phyloP scores from a whole-genome alignment of 495 filamentous ascomycete species.

The Hypomontagnella submonticulosa region DNA sequence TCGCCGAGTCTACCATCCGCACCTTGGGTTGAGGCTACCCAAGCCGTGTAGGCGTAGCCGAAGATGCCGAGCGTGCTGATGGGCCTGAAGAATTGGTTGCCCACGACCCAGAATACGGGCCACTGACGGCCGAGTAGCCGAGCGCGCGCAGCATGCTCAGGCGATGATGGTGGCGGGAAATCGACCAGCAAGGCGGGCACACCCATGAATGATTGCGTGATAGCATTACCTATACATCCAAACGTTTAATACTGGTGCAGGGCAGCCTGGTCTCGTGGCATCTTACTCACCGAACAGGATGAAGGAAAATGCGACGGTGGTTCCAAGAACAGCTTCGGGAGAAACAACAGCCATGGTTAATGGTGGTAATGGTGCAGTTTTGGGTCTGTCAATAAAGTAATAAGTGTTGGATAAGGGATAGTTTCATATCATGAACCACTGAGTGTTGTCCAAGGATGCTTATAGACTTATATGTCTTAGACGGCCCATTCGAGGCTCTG shows the following conservation, averaged over 20 bases:
- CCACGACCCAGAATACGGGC: conserved; percentile 60
- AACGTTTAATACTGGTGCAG: conserved; percentile 3
- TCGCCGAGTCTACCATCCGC: conserved; percentile 41
- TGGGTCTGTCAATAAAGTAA: neutral
- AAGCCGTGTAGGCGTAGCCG: conserved; percentile 57
- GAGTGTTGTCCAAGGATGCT: too few species aligned
- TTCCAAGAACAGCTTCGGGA: conserved; percentile 48
- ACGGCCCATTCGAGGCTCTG: neutral
- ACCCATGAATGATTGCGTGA: conserved; percentile 64
- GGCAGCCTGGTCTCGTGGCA: neutral
- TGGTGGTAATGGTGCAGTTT: neutral
- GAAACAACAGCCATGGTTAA: conserved; percentile 32
- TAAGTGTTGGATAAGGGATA: too few species aligned
- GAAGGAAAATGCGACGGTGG: conserved; percentile 56
- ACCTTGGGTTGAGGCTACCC: conserved; percentile 35
- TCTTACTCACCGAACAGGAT: conserved; percentile 55
- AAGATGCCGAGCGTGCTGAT: conserved; percentile 60
- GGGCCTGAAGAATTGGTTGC: conserved; percentile 61
- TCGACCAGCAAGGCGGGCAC: conserved; percentile 59
- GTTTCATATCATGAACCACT: too few species aligned
- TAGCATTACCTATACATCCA: conserved; percentile 55
- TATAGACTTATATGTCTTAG: neutral
- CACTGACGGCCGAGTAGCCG: conserved; percentile 58
- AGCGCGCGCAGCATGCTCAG: conserved; percentile 52
- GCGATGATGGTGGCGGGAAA: conserved; percentile 56